These are phyloP conservation scores for Clarireedia hainanense DNA, from an alignment of 2,329 filamentous ascomycete species.

Conservation along the genomic window DNA sequence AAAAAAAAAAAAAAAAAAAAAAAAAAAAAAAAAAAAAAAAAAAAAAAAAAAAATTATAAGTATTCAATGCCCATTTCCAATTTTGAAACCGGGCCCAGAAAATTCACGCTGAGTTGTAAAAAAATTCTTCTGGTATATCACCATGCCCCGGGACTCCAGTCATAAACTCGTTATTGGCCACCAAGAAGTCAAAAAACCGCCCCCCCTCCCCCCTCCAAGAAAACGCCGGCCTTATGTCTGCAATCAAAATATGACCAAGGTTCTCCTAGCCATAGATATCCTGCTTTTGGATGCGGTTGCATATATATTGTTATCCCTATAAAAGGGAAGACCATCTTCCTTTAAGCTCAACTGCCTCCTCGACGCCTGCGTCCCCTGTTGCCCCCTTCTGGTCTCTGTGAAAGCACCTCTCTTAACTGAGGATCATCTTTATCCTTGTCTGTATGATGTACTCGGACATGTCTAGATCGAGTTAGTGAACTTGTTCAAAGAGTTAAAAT, in stretches of 20 bases:
- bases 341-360: conserved; percentile 10
- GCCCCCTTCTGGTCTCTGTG: conserved; percentile 77
- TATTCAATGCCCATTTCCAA: background rate
- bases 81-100: background rate
- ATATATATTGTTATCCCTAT: background rate
- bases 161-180: conserved; percentile 10
- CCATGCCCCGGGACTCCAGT: conserved; percentile 5
- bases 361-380: conserved; percentile 69
- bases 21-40: no score
- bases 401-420: conserved; percentile 70
- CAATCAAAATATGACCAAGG: background rate
- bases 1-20: no score
- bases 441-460: conserved; percentile 85
- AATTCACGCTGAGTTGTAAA: background rate
- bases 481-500: background rate
- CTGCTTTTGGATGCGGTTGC: background rate
- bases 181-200: background rate
- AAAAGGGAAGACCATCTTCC: background rate
- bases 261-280: background rate
- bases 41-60: background rate
- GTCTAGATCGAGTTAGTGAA: conserved; percentile 42
- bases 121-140: conserved; percentile 5
- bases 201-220: background rate
- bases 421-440: conserved; percentile 88
- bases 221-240: background rate